Percentiles rank a stretch among this genome's conserved stretches.
These are phyloP conservation scores for Fusarium sp. DNA, from an alignment of 2,329 filamentous ascomycete genomes.

Conservation along the genomic window DNA sequence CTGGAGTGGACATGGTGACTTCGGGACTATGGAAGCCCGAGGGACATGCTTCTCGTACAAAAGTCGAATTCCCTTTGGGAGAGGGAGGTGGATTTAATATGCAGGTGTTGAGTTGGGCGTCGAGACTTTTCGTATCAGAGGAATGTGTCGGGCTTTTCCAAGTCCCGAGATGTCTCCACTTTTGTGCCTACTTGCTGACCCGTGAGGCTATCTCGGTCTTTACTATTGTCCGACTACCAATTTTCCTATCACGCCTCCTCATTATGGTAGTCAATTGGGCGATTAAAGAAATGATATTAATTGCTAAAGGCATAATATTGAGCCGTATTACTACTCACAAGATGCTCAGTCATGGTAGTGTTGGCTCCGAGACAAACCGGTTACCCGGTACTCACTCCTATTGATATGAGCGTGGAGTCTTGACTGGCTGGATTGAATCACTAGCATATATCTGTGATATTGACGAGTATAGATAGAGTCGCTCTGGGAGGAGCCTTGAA, in stretches of 20 bases:
- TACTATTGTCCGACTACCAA: constrained; percentile 3
- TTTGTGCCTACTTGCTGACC: not conserved
- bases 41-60: accelerated
- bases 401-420: accelerated
- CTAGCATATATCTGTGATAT: accelerated
- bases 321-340: not conserved
- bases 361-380: too few species aligned
- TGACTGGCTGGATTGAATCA: accelerated
- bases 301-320: not conserved
- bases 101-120: not conserved
- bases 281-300: accelerated
- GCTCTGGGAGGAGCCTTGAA: accelerated
- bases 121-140: not conserved
- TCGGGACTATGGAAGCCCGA: not conserved
- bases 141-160: constrained; percentile 14
- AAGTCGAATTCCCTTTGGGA: too few species aligned
- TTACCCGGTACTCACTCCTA: not conserved
- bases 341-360: accelerated
- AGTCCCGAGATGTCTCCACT: constrained; percentile 2
- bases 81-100: not conserved
- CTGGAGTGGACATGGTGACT: constrained; percentile 3
- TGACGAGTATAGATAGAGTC: accelerated
- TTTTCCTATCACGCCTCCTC: not conserved
- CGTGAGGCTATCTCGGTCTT: not conserved
- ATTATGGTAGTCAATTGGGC: not conserved